Evolutionary conservation across 2,329 filamentous ascomycete genomes (phyloP).

Genomic region (Fusarium torreyae): DNA sequence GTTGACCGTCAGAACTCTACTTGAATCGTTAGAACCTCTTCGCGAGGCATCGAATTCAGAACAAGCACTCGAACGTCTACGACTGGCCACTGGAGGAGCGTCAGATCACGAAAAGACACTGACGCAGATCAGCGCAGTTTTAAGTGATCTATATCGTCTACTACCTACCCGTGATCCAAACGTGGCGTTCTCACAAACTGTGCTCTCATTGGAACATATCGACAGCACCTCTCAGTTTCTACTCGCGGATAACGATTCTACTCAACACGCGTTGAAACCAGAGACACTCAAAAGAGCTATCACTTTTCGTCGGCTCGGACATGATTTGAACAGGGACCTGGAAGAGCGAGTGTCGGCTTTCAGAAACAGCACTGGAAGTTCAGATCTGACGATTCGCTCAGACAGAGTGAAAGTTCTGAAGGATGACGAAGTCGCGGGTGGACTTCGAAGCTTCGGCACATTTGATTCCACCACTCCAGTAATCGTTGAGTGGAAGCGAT

Average conservation of each 20-base stretch:
- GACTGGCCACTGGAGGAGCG: neutral
- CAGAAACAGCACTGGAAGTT: neutral
- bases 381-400: neutral
- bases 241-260: neutral
- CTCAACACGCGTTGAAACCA: neutral
- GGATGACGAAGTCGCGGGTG: neutral
- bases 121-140: neutral
- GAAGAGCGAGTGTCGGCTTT: neutral
- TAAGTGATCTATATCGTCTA: conserved; percentile 4
- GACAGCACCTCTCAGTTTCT: neutral
- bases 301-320: neutral
- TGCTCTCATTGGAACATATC: neutral
- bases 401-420: neutral
- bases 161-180: conserved; percentile 12
- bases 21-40: conserved; percentile 2
- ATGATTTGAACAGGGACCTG: neutral
- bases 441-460: neutral
- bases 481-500: conserved; percentile 4
- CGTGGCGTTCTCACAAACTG: conserved; percentile 2
- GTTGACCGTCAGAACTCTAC: neutral
- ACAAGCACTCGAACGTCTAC: neutral
- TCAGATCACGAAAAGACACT: conserved; percentile 1
- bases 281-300: conserved; percentile 1
- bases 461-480: neutral
- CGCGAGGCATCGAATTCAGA: neutral